Evolutionary conservation across 371 early-diverging fungal species (phyloP).

Genomic region (Encephalitozoon cuniculi): DNA sequence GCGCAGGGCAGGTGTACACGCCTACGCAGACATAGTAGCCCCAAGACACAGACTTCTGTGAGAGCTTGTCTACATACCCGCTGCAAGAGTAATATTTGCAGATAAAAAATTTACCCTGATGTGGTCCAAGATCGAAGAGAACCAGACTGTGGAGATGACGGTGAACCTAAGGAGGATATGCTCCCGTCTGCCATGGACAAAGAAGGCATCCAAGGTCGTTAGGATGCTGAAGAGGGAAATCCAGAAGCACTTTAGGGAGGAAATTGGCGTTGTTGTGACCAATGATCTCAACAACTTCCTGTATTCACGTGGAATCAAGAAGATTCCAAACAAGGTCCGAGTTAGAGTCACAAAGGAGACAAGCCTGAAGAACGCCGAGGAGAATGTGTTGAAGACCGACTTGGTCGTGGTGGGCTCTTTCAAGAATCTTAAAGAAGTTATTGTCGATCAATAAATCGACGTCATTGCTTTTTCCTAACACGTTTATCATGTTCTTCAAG

Average conservation of each 20-base stretch:
- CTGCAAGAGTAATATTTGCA: not conserved
- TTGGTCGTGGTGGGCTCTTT: conserved; percentile 39
- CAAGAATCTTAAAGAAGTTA: conserved; percentile 30
- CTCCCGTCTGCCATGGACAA: conserved; percentile 22
- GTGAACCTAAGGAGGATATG: conserved; percentile 36
- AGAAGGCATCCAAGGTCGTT: conserved; percentile 14
- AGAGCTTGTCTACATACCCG: not conserved
- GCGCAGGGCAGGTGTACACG: not conserved
- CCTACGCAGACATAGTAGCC: not conserved
- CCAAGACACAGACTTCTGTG: not conserved
- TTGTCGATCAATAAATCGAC: conserved; percentile 31
- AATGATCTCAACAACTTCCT: conserved; percentile 40
- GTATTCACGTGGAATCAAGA: conserved; percentile 18
- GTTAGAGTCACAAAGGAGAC: conserved; percentile 29
- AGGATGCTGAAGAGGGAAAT: conserved; percentile 25
- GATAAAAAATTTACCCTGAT: conserved; percentile 20
- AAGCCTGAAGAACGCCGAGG: conserved; percentile 19
- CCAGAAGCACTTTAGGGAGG: conserved; percentile 23
- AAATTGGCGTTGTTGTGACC: conserved; percentile 15
- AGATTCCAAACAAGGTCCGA: conserved; percentile 38
- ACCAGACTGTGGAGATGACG: conserved; percentile 33
- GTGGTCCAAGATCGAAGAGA: conserved; percentile 20
- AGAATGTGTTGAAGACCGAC: conserved; percentile 22
- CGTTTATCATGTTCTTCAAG: not conserved
- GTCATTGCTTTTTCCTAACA: not conserved